phyloP scores from a whole-genome alignment of 106 monocot genomes.

The Xerophyta viscosa region DNA sequence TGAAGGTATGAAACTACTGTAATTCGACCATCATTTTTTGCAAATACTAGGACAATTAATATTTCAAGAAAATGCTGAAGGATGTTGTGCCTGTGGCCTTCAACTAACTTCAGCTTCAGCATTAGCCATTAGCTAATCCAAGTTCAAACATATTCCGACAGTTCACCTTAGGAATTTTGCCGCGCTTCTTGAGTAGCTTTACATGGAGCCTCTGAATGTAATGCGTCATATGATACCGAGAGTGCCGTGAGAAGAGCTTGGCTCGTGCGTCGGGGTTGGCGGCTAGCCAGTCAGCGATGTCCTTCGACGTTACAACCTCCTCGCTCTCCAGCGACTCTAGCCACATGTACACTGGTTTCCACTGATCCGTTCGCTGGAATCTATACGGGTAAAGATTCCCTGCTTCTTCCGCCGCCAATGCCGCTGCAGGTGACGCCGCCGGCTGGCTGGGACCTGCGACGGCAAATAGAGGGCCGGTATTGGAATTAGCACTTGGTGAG shows the following conservation, averaged over 20 bases:
- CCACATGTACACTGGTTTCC: constrained; percentile 27
- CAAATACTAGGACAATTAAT: too few relatives aligned
- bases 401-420: neutral
- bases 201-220: constrained; percentile 26
- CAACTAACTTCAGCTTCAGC: too few relatives aligned
- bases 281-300: constrained; percentile 19
- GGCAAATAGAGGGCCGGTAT: too few relatives aligned
- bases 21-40: too few relatives aligned
- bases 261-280: constrained; percentile 13
- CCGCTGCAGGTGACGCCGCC: neutral
- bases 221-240: constrained; percentile 25
- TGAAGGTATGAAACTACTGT: too few relatives aligned
- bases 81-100: too few relatives aligned
- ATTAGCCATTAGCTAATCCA: too few relatives aligned
- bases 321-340: constrained; percentile 22
- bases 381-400: constrained; percentile 1
- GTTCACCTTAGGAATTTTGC: constrained; percentile 18
- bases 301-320: constrained; percentile 14
- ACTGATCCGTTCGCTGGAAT: constrained; percentile 25
- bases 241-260: constrained; percentile 12
- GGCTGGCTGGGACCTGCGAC: too few relatives aligned
- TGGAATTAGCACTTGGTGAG: neutral
- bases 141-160: too few relatives aligned
- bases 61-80: too few relatives aligned
- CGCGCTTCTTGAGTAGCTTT: constrained; percentile 25